Evolutionary conservation across 768 basidiomycete species (phyloP), one percentile per base, ranked within the genome.

Genomic region (Boletus pseudopeckii): DNA sequence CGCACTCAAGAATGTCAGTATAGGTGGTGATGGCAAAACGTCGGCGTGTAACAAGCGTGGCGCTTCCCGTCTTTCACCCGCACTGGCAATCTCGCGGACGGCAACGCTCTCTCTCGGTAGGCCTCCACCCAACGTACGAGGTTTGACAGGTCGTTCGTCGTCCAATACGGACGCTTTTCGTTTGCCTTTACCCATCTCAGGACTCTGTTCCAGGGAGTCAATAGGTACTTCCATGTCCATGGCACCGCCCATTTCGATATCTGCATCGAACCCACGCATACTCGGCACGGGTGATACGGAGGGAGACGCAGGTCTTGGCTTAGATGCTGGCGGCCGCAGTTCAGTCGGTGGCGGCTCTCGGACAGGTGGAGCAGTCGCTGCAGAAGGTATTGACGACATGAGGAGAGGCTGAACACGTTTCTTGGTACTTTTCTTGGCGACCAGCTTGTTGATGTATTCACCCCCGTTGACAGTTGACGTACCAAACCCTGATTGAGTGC

Each of bases 401-500:
- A 73, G 72, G 20, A 72, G 65, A 24, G 80, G 78, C 56, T 77
- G 78, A n/a, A 77, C 76, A 46, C 88, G 80, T 67, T 86, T 88
- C 73, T 89, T 88, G 2, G 73, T 78, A 48, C 77, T 82, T 51
- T 88, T 80, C 67, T 90, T 89, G 45, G 88, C 88, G 8, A 90
- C 83, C 13, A 91, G 78, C 54, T 81, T 80, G 59, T 90, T 88
- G 42, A 90, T 79, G 44, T 79, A 75, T 67, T 88, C 87, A 15
- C 78, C 81, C 2, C 75, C 72, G 49, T 72, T 73, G 46, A 71
- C 69, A 48, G 68, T 70, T 15, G 62, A 56, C 20, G 52, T 50
- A 45, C 72, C 76, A 56, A 81, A 81, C 11, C 75, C 80, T 44
- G 69, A 65, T 53, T 76, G 71, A 7, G 56, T 62, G 30, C 71